Percentiles rank a stretch among this genome's conserved stretches.
phyloP scores from a whole-genome alignment of 305 asterid genomes.

The Stenogyne calaminthoides region DNA sequence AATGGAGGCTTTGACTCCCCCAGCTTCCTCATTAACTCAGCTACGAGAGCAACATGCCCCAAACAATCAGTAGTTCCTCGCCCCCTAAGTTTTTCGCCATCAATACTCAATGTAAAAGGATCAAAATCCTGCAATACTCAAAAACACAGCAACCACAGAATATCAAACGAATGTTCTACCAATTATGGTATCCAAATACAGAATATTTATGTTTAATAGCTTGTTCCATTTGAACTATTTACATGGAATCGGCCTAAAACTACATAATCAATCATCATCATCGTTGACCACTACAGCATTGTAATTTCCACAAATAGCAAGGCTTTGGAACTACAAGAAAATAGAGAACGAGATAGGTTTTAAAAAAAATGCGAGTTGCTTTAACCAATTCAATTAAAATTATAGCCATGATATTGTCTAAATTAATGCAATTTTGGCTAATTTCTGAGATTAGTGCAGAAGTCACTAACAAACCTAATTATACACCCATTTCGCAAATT shows the following conservation, averaged over 20 bases:
- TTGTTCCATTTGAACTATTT: constrained; percentile 5
- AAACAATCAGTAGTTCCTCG: constrained; percentile 98
- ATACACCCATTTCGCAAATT: neutral
- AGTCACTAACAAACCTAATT: neutral
- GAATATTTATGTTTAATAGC: neutral
- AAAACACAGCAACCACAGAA: neutral
- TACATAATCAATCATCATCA: constrained; percentile 1
- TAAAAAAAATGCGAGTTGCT: neutral
- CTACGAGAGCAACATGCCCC: constrained; percentile 95
- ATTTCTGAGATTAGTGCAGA: neutral
- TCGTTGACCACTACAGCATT: neutral
- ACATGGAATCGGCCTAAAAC: constrained; percentile 4
- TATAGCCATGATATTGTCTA: neutral
- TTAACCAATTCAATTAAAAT: neutral
- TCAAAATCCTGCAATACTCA: constrained; percentile 71
- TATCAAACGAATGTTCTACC: neutral
- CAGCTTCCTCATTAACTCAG: constrained; percentile 78
- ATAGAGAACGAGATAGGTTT: neutral
- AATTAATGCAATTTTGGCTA: neutral
- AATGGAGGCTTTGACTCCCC: constrained; percentile 81
- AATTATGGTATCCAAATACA: constrained; percentile 13
- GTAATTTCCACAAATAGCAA: neutral
- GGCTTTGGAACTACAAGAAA: neutral
- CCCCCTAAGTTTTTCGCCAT: constrained; percentile 90
- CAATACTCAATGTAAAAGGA: constrained; percentile 82